Conservation (phyloP, 306 rosid genomes). For the Crotalaria pallida region DNA sequence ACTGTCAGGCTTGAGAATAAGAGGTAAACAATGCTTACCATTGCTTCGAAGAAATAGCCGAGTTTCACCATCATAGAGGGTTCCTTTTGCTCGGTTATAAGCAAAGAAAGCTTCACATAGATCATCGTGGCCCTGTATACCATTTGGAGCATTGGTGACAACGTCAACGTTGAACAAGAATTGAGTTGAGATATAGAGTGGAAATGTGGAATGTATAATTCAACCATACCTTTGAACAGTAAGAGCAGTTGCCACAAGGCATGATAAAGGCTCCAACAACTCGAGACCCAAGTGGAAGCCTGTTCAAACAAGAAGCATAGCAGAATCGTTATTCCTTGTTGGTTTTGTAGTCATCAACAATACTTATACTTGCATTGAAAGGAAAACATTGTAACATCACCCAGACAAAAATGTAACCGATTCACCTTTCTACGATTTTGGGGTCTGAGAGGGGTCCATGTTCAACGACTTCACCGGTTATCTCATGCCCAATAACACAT, state of each 20-base stretch:
- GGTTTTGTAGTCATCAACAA: background rate
- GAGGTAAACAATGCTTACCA: slow-evolving; percentile 41
- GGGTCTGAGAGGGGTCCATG: slow-evolving; percentile 54
- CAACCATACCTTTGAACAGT: slow-evolving; percentile 70
- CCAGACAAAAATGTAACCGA: background rate
- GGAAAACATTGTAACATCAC: background rate
- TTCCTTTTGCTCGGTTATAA: slow-evolving; percentile 87
- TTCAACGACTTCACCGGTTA: slow-evolving; percentile 84
- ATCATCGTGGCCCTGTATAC: slow-evolving; percentile 85
- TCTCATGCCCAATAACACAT: slow-evolving; percentile 90
- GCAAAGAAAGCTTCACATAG: slow-evolving; percentile 91
- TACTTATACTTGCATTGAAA: background rate
- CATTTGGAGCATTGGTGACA: slow-evolving; percentile 12
- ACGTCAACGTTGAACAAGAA: slow-evolving; percentile 18
- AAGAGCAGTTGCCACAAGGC: slow-evolving; percentile 93
- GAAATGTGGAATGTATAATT: background rate
- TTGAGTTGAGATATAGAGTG: slow-evolving; percentile 2
- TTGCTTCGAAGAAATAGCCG: slow-evolving; percentile 66
- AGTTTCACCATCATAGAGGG: slow-evolving; percentile 96
- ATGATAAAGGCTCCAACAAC: slow-evolving; percentile 90
- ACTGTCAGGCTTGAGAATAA: background rate
- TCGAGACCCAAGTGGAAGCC: slow-evolving; percentile 78
- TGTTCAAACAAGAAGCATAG: slow-evolving; percentile 23
- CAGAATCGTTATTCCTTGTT: background rate
- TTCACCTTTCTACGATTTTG: slow-evolving; percentile 54